Evolutionary conservation across 176 grass and related monocot species (phyloP).

Genomic region (Zea mays): DNA sequence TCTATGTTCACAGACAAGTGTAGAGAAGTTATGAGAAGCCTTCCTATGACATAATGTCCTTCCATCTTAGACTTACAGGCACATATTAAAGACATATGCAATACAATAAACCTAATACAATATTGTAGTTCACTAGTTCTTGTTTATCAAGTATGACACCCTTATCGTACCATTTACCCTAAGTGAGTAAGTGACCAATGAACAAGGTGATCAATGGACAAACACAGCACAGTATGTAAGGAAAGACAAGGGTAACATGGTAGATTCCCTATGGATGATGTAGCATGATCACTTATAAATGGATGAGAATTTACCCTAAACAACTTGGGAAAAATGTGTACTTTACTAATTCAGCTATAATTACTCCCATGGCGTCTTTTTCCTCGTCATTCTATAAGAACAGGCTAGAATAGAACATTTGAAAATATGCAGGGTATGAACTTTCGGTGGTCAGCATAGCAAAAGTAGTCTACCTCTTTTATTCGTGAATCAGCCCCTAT

Average conservation of each 20-base stretch:
- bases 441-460: neutral
- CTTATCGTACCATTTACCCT: conserved; percentile 6
- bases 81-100: conserved; percentile 20
- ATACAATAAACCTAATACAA: neutral
- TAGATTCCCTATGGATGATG: conserved; percentile 6
- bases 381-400: neutral
- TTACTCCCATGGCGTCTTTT: neutral
- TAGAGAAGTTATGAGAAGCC: conserved; percentile 2
- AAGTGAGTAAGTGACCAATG: neutral
- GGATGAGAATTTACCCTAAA: neutral
- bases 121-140: conserved; percentile 7
- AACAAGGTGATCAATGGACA: neutral
- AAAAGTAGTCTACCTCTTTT: conserved; percentile 49
- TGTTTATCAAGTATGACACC: neutral
- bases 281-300: conserved; percentile 13
- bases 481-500: conserved; percentile 33
- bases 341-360: neutral
- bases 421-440: conserved; percentile 36
- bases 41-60: conserved; percentile 4
- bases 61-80: neutral
- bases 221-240: neutral
- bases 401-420: neutral
- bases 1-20: conserved; percentile 3
- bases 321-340: conserved; percentile 16
- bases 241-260: neutral